A percentile compares a stretch with the other conserved stretches of the same genome.
Evolutionary conservation across 2,329 filamentous ascomycete genomes (phyloP).

Genomic region (Trichoderma oligosporum): DNA sequence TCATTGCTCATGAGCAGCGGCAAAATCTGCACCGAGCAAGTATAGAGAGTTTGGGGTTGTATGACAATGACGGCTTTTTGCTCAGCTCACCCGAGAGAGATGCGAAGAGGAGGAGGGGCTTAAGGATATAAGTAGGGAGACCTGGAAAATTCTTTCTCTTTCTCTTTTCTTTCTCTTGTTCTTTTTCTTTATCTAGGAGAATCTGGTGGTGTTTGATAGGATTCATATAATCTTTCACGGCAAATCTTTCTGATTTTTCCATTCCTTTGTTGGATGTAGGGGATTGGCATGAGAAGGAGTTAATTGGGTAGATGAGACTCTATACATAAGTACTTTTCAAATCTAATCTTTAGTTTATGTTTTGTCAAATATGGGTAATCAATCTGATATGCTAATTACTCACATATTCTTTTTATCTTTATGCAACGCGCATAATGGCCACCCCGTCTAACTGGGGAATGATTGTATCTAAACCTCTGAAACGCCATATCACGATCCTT

Average conservation of each 20-base stretch:
- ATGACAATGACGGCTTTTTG: slow-evolving; percentile 46
- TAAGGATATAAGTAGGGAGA: slow-evolving; percentile 12
- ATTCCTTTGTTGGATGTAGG: background rate
- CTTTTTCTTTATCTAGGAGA: background rate
- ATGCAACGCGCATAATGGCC: background rate
- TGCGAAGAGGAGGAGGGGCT: slow-evolving; percentile 10
- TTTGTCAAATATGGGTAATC: background rate
- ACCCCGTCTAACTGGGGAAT: background rate
- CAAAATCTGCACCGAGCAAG: slow-evolving; percentile 28
- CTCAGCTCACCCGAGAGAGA: slow-evolving; percentile 40
- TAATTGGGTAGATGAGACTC: background rate
- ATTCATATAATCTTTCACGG: background rate
- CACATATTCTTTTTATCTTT: background rate
- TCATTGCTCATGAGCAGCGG: slow-evolving; percentile 26
- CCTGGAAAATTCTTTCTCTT: background rate
- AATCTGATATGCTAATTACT: background rate
- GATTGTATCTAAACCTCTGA: slow-evolving; percentile 24
- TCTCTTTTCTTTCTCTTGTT: background rate
- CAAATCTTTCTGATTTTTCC: background rate
- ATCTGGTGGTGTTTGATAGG: background rate
- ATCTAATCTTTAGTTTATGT: slow-evolving; percentile 11
- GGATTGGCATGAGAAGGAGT: background rate
- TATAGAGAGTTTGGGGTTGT: slow-evolving; percentile 41
- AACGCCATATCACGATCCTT: slow-evolving; percentile 24
- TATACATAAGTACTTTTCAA: slow-evolving; percentile 9